phyloP scores from a whole-genome alignment of 768 basidiomycete genomes.

The Lactarius hatsudake region DNA sequence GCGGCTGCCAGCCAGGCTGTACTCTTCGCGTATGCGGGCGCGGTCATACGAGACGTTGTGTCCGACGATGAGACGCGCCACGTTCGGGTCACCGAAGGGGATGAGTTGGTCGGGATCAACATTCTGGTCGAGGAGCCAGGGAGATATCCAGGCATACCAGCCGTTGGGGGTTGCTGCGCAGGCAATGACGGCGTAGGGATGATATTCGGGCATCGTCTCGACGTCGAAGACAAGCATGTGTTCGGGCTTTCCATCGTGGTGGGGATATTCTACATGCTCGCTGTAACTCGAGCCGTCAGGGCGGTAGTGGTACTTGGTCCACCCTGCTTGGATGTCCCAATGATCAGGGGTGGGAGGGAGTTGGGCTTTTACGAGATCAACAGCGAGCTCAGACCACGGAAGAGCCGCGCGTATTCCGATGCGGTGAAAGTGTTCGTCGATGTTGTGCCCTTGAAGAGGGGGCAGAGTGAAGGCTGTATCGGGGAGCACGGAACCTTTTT shows the following conservation, averaged over 20 bases:
- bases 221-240: slow-evolving; percentile 87
- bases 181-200: slow-evolving; percentile 84
- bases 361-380: slow-evolving; percentile 47
- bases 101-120: slow-evolving; percentile 62
- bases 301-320: slow-evolving; percentile 79
- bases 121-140: slow-evolving; percentile 76
- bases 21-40: slow-evolving; percentile 79
- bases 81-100: slow-evolving; percentile 56
- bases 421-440: slow-evolving; percentile 86
- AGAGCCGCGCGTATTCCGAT: slow-evolving; percentile 67
- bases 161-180: slow-evolving; percentile 76
- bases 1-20: slow-evolving; percentile 58
- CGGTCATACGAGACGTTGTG: slow-evolving; percentile 97
- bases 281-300: slow-evolving; percentile 75
- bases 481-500: slow-evolving; percentile 76
- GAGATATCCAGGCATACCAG: slow-evolving; percentile 97
- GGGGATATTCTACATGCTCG: slow-evolving; percentile 67
- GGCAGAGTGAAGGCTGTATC: slow-evolving; percentile 81
- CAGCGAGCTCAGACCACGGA: slow-evolving; percentile 75
- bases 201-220: slow-evolving; percentile 83
- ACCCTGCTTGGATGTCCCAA: slow-evolving; percentile 68
- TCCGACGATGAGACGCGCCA: slow-evolving; percentile 73
- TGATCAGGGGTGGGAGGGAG: slow-evolving; percentile 61
- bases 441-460: slow-evolving; percentile 70
- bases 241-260: slow-evolving; percentile 61